Conservation (phyloP, 331 rosid genomes). For the Rhamnella rubrinervis region DNA sequence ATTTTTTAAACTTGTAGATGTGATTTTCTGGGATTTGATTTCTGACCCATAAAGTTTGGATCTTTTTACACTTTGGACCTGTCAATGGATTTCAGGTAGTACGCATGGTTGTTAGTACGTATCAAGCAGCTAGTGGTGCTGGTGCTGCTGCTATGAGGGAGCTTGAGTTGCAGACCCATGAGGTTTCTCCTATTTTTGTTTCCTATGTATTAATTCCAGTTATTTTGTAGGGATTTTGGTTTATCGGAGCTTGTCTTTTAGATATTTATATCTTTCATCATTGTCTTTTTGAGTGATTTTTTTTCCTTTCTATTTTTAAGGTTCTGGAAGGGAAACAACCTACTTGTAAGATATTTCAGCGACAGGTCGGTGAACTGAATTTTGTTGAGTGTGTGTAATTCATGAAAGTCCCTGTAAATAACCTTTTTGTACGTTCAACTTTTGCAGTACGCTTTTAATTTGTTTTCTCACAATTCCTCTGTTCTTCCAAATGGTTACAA, state of each 20-base stretch:
- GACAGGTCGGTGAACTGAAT: constrained; percentile 58
- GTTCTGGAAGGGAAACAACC: constrained; percentile 82
- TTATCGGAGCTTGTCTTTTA: neutral
- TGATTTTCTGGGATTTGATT: neutral
- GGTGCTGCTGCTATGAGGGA: constrained; percentile 99
- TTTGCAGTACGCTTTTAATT: constrained; percentile 93
- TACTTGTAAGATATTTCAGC: constrained; percentile 76
- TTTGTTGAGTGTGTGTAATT: constrained; percentile 1
- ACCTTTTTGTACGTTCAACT: constrained; percentile 19
- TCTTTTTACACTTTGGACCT: neutral
- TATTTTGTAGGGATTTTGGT: too few relatives aligned
- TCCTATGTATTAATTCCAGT: too few relatives aligned
- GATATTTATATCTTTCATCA: neutral
- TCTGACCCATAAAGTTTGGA: neutral
- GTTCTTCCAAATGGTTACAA: constrained; percentile 90
- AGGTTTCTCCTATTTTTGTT: constrained; percentile 48
- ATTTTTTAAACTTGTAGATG: constrained; percentile 1
- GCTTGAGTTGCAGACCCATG: constrained; percentile 91
- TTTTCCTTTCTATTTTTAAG: constrained; percentile 32
- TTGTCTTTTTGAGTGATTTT: neutral
- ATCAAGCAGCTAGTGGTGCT: constrained; percentile 99
- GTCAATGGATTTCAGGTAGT: constrained; percentile 48
- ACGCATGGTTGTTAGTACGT: constrained; percentile 96
- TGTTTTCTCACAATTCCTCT: constrained; percentile 89
- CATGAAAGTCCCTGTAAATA: constrained; percentile 3